A percentile compares a stretch with the other conserved stretches of the same genome.
phyloP scores from a whole-genome alignment of 1,139 yeast species.

The Kluyveromyces sp. region DNA sequence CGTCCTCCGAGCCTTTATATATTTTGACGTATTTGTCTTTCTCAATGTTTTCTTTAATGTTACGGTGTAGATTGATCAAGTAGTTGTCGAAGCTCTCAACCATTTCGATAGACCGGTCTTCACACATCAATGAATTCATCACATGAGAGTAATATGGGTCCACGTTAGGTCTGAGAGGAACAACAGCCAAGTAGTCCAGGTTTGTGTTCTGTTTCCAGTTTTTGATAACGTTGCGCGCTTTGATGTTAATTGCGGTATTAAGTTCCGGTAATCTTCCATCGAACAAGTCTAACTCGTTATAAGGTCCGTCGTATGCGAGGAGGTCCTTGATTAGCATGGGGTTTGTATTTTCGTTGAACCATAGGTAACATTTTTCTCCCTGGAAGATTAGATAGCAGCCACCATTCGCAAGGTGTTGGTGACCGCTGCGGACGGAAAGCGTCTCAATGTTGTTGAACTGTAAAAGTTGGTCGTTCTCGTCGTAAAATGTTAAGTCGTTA shows the following conservation, averaged over 20 bases:
- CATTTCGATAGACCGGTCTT: conserved; percentile 58
- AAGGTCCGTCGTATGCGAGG: conserved; percentile 55
- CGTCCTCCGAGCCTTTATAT: conserved; percentile 13
- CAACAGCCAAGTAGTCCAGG: conserved; percentile 20
- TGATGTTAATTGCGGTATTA: conserved; percentile 60
- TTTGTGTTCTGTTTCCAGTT: conserved; percentile 25
- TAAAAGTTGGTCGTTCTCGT: conserved; percentile 42
- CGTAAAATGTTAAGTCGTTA: conserved; percentile 42
- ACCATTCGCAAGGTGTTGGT: conserved; percentile 34
- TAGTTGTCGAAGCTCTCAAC: conserved; percentile 51
- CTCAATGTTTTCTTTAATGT: conserved; percentile 48
- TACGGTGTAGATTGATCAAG: conserved; percentile 52
- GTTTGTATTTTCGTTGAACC: conserved; percentile 68
- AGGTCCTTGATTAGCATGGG: conserved; percentile 63
- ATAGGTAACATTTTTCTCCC: conserved; percentile 54
- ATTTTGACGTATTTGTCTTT: conserved; percentile 27
- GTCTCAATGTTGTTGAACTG: conserved; percentile 40
- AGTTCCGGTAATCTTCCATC: conserved; percentile 50
- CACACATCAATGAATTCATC: conserved; percentile 50
- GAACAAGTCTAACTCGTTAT: conserved; percentile 36
- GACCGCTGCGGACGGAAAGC: conserved; percentile 23
- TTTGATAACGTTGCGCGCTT: conserved; percentile 54
- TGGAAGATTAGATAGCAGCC: conserved; percentile 76
- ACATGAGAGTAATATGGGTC: conserved; percentile 26
- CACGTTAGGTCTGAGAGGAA: conserved; percentile 25